Evolutionary conservation across 306 rosid species (phyloP), one percentile per base, ranked within the genome.

Genomic region (Vigna nakashimae): DNA sequence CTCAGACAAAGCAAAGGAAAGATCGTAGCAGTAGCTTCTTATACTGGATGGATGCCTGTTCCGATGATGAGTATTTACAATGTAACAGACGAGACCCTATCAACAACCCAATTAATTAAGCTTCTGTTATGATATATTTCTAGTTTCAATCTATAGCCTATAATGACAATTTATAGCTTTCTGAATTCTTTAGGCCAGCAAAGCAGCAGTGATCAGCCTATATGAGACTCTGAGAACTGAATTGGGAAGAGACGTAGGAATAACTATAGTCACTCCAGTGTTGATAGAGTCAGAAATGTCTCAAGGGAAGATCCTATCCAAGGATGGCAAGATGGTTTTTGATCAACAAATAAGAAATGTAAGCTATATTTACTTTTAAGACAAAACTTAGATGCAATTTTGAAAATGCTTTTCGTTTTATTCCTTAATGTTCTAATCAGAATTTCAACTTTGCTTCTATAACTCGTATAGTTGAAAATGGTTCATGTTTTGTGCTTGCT

Each of bases 191-290:
- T 89, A 90, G 96, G 91, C 92, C 14, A 83, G 90, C 84, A 93
- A 93, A 86, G 88, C 92, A 30, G 92, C 94, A 20, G 43, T 80
- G 28, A 81, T 85, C 18, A 88, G 88, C 88, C 76, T 91, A 2
- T 93, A 82, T 46, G 90, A 93, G 88, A 88, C 71, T 6, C 55
- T 92, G 40, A 86, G 88, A 75, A 74, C 82, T 2, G 94, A 92
- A 77, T 17, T 88, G 28, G 96, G 91, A 84, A 59, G 34, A 14
- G 90, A 88, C 24, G 80, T 93, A 14, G 87, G 94, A 64, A 87
- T 93, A 81, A 86, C 89, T 9, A 85, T 85, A 80, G 90, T 87
- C 58, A 86, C 89, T 11, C 94, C 93, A 3, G 91, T 93, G 40
- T 38, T 86, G 42, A 20, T 80, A 0, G 94, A 87, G 58, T 88